Conservation (phyloP, 2,329 filamentous ascomycete genomes). For the Graphilbum ipis-grandicollis region DNA sequence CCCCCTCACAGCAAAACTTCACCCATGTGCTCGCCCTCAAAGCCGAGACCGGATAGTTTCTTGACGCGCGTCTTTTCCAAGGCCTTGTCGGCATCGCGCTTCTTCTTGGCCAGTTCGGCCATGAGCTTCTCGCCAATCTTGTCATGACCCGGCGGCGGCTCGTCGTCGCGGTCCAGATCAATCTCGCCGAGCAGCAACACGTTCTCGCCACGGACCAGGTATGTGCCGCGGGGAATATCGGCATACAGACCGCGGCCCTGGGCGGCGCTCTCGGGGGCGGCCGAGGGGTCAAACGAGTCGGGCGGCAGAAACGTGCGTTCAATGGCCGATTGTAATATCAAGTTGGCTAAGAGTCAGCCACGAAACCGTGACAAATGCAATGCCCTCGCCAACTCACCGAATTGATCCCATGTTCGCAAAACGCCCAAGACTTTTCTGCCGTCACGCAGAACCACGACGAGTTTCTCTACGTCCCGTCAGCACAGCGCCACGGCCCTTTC, state of each 20-base stretch:
- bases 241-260: slow-evolving; percentile 46
- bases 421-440: slow-evolving; percentile 89
- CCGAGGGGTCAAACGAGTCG: slow-evolving; percentile 19
- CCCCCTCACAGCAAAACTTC: slow-evolving; percentile 56
- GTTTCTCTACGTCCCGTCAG: slow-evolving; percentile 52
- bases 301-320: slow-evolving; percentile 64
- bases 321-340: slow-evolving; percentile 82
- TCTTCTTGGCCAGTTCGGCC: slow-evolving; percentile 53
- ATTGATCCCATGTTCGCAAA: slow-evolving; percentile 92
- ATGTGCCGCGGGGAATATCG: slow-evolving; percentile 72
- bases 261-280: slow-evolving; percentile 14
- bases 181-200: slow-evolving; percentile 93
- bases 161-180: slow-evolving; percentile 89
- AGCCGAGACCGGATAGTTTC: slow-evolving; percentile 62
- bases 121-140: slow-evolving; percentile 31
- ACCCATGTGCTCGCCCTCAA: slow-evolving; percentile 70
- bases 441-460: slow-evolving; percentile 79
- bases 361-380: too few species aligned
- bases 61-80: slow-evolving; percentile 55
- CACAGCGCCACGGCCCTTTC: background rate
- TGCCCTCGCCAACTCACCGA: too few species aligned
- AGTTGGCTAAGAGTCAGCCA: slow-evolving; percentile 57
- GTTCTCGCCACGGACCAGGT: slow-evolving; percentile 88
- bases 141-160: slow-evolving; percentile 53
- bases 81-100: slow-evolving; percentile 49